Evolutionary conservation across 164 flowering plant genomes (phyloP).

Genomic region (Nelumbo lutea): DNA sequence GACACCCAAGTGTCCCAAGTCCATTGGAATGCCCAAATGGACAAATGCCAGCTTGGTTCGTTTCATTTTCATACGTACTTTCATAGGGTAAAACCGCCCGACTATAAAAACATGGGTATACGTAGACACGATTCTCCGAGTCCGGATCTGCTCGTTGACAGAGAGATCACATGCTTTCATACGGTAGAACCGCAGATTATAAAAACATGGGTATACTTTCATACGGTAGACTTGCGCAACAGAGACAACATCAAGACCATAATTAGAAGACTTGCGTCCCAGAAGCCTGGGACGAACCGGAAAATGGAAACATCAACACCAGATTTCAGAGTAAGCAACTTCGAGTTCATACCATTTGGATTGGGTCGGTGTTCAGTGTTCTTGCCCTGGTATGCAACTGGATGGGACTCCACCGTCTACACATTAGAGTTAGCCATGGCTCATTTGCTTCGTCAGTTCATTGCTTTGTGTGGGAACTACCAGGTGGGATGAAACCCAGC

Average conservation of each 20-base stretch:
- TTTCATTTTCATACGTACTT: too few species aligned
- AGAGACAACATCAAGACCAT: conserved; percentile 79
- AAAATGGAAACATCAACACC: conserved; percentile 42
- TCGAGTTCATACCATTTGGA: conserved; percentile 84
- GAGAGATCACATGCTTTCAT: too few species aligned
- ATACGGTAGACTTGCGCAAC: conserved; percentile 10
- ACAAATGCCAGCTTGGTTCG: too few species aligned
- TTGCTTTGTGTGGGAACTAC: conserved; percentile 69
- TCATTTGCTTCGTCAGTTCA: conserved; percentile 38
- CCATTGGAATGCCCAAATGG: too few species aligned
- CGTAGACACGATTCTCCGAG: too few species aligned
- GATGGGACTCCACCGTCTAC: conserved; percentile 34
- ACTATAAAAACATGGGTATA: too few species aligned
- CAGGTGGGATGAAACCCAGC: conserved; percentile 76
- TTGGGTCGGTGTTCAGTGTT: conserved; percentile 58
- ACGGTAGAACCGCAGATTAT: too few species aligned
- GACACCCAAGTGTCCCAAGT: too few species aligned
- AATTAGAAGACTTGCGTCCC: conserved; percentile 60
- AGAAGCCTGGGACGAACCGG: conserved; percentile 61
- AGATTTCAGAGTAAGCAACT: conserved; percentile 61
- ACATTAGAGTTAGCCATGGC: conserved; percentile 63
- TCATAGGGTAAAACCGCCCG: too few species aligned
- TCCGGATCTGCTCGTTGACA: too few species aligned
- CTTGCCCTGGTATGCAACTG: conserved; percentile 87
- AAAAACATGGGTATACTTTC: too few species aligned